Conservation (phyloP, 352 stramenopile species). For the Plasmopara muralis region DNA sequence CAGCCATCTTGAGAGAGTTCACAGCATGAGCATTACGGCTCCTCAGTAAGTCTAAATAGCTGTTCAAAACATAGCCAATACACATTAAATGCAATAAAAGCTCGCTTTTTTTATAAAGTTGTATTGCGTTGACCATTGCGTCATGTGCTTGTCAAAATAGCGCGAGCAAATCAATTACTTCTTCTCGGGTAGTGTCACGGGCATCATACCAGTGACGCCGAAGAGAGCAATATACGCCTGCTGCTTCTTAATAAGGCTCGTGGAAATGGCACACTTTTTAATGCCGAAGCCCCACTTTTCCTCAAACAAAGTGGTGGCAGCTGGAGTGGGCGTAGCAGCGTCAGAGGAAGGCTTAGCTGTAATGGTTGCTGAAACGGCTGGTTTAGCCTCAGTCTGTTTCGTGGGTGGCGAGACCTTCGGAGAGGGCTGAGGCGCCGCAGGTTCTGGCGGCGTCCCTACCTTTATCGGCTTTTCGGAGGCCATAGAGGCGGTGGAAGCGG, state of each 20-base stretch:
- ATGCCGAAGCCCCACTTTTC: constrained; percentile 77
- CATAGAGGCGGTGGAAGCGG: constrained; percentile 21
- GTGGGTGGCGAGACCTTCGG: constrained; percentile 32
- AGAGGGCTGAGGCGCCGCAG: constrained; percentile 53
- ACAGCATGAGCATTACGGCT: constrained; percentile 59
- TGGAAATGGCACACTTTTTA: constrained; percentile 75
- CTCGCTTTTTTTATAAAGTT: constrained; percentile 16
- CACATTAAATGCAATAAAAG: constrained; percentile 4
- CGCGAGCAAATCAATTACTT: constrained; percentile 20
- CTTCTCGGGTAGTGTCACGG: constrained; percentile 32
- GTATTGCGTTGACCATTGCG: constrained; percentile 8
- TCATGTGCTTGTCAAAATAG: constrained; percentile 12
- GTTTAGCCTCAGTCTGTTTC: constrained; percentile 39
- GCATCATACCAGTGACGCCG: constrained; percentile 75
- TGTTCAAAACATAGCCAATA: constrained; percentile 5
- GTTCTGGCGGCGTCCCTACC: constrained; percentile 6
- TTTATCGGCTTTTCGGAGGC: neutral
- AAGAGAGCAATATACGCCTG: constrained; percentile 80
- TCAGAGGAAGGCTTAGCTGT: constrained; percentile 19
- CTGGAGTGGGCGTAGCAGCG: constrained; percentile 13
- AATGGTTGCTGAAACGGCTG: constrained; percentile 32
- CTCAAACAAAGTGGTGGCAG: constrained; percentile 28
- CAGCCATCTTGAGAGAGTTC: constrained; percentile 78
- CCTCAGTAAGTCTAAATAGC: constrained; percentile 26
- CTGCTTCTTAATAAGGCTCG: constrained; percentile 79